Percentiles rank a stretch among this genome's conserved stretches.
Conservation (phyloP, 2,329 filamentous ascomycete genomes). For the Ophiostoma ips region DNA sequence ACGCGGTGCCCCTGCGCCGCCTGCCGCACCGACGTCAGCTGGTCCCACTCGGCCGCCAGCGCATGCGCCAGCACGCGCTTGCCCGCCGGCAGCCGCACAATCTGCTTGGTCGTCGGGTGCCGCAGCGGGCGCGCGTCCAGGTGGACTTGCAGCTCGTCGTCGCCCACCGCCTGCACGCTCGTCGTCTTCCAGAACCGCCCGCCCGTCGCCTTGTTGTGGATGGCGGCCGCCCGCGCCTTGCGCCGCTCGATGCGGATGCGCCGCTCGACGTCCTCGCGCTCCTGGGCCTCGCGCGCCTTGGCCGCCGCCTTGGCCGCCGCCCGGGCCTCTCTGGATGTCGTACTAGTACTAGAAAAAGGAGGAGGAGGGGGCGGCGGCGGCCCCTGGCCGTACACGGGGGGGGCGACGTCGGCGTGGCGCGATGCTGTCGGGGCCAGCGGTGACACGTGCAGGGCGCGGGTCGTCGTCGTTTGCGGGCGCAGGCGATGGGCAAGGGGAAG, state of each 20-base stretch:
- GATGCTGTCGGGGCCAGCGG: neutral
- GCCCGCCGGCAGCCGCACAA: slow-evolving; percentile 55
- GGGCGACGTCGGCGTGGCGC: slow-evolving; percentile 31
- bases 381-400: slow-evolving; percentile 41
- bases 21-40: slow-evolving; percentile 67
- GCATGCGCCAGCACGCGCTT: slow-evolving; percentile 75
- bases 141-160: slow-evolving; percentile 36
- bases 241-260: slow-evolving; percentile 32
- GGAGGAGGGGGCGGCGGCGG: slow-evolving; percentile 46
- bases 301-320: neutral
- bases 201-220: slow-evolving; percentile 19
- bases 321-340: slow-evolving; percentile 10
- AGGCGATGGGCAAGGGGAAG: neutral
- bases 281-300: slow-evolving; percentile 17
- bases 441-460: neutral
- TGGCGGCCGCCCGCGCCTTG: slow-evolving; percentile 37
- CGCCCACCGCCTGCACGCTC: slow-evolving; percentile 43
- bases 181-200: slow-evolving; percentile 81
- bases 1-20: slow-evolving; percentile 77
- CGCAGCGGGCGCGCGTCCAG: slow-evolving; percentile 69
- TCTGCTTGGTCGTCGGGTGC: slow-evolving; percentile 55
- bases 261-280: slow-evolving; percentile 23
- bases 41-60: slow-evolving; percentile 88
- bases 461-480: neutral
- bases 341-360: too few relatives aligned